These are phyloP conservation scores for Bisporella sp. DNA, from an alignment of 2,329 filamentous ascomycete species.

Conservation along the genomic window DNA sequence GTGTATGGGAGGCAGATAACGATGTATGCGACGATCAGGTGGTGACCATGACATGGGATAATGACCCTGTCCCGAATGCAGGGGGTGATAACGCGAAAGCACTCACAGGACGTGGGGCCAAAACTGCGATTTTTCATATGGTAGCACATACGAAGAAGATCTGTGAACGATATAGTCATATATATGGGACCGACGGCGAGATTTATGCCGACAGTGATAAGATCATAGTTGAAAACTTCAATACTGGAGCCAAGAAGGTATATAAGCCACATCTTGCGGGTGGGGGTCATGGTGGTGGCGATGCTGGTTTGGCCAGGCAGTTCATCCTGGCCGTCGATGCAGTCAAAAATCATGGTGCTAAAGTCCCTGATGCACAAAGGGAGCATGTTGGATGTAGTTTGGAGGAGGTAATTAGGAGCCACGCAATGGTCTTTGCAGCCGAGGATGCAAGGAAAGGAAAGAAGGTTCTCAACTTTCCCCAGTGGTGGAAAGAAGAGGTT, in stretches of 20 bases:
- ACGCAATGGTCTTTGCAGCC: constrained; percentile 89
- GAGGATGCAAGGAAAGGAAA: constrained; percentile 71
- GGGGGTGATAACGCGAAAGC: constrained; percentile 14
- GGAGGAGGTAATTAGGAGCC: constrained; percentile 82
- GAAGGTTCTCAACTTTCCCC: constrained; percentile 65
- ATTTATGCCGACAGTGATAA: constrained; percentile 74
- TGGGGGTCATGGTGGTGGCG: constrained; percentile 69
- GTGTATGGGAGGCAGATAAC: constrained; percentile 90
- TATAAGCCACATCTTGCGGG: constrained; percentile 54
- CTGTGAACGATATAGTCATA: constrained; percentile 75
- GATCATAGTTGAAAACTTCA: constrained; percentile 72
- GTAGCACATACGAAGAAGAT: constrained; percentile 81
- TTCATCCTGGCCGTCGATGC: constrained; percentile 78
- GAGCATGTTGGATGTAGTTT: constrained; percentile 73
- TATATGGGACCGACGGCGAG: constrained; percentile 84
- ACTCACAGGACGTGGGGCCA: constrained; percentile 49
- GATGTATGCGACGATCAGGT: constrained; percentile 90
- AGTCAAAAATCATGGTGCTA: constrained; percentile 65
- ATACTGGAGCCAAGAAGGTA: constrained; percentile 41
- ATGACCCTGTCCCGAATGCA: constrained; percentile 42
- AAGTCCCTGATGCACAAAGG: constrained; percentile 64
- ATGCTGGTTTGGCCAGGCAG: constrained; percentile 71
- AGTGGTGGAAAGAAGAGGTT: constrained; percentile 65
- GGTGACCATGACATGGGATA: constrained; percentile 83
- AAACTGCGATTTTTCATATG: constrained; percentile 91